Base-by-base conservation (phyloP, 2,329 filamentous ascomycete genomes). In the Myriosclerotinia curreyana region DNA sequence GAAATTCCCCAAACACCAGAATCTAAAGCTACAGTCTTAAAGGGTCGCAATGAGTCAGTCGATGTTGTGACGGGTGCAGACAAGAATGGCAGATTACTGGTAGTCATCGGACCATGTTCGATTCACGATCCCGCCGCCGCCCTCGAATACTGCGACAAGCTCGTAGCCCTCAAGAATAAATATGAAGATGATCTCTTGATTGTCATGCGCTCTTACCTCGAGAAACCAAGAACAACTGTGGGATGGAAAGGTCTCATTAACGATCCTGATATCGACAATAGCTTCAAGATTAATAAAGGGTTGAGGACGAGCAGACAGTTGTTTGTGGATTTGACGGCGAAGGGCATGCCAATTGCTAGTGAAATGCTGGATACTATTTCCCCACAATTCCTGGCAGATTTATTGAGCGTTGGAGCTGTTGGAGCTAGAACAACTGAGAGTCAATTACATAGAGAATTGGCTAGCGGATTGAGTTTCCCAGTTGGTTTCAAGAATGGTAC, bases 401-500 rank as follows among this genome's bases (percentile, higher is more conserved):
- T 96, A 74, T 83, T 98, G 70, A 96, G 91, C 46, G 88, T 96
- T 15, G 95, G 95, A 64, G 95, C 95, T 36, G 88, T 99, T 70
- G 95, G 95, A 64, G 95, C 95, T n/a, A 86, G 95, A 67, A 99
- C 95, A 25, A 98, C 95, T 2, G 95, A 99, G 80, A 93, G 89
- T 60, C 95, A 99, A 80, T 83, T 98, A 67, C 95, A 99, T 78
- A 88, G 95, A 64, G 95, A 99, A 79, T 81, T 99, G 68, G 94
- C 95, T 28, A 95, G 90, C 61, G 95, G 95, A 74, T 82, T 98
- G 44, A 96, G 90, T 71, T 98, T 97, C 89, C 95, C 95, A 2
- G 92, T 99, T 14, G 95, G 95, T 60, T 99, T 99, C 89, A 99
- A 99, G 85, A 99, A 99, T 78, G 95, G 95, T 69, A 99, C 95